These are phyloP conservation scores for Candida glucosophila DNA, from an alignment of 1,139 yeast genomes.

Conservation along the genomic window DNA sequence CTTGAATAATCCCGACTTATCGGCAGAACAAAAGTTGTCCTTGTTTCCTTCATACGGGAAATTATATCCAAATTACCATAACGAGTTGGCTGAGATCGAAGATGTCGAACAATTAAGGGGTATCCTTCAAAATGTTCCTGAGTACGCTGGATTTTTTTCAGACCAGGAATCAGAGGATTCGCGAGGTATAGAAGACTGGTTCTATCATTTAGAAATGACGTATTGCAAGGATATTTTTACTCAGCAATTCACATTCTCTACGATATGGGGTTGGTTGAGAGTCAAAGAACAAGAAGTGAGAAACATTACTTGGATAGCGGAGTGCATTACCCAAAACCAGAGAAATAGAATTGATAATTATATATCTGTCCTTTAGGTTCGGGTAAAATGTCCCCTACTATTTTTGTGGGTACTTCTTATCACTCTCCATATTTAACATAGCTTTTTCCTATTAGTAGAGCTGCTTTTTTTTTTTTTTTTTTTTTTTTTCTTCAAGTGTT, in stretches of 20 bases:
- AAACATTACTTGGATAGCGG: slow-evolving; percentile 97
- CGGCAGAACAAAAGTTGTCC: slow-evolving; percentile 57
- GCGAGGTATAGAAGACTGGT: slow-evolving; percentile 81
- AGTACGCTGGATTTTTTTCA: slow-evolving; percentile 59
- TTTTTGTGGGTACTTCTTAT: too few relatives aligned
- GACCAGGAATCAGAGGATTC: slow-evolving; percentile 40
- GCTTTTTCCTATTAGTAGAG: too few relatives aligned
- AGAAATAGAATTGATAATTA: slow-evolving; percentile 74
- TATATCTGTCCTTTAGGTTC: slow-evolving; percentile 54
- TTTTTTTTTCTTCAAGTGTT: too few relatives aligned
- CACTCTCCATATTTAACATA: too few relatives aligned
- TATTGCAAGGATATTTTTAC: slow-evolving; percentile 89
- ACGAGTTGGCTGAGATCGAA: slow-evolving; percentile 64
- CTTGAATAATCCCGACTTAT: slow-evolving; percentile 64
- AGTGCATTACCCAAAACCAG: slow-evolving; percentile 87
- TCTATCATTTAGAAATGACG: slow-evolving; percentile 87
- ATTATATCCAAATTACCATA: slow-evolving; percentile 68
- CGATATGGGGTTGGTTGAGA: slow-evolving; percentile 95
- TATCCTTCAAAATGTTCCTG: slow-evolving; percentile 66
- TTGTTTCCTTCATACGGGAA: slow-evolving; percentile 78
- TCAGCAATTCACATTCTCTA: slow-evolving; percentile 86
- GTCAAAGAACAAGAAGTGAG: slow-evolving; percentile 94
- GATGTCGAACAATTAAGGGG: slow-evolving; percentile 79
- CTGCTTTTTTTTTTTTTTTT: too few relatives aligned
- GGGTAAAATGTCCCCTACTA: neutral